These are phyloP conservation scores for Cucumis melo DNA, from an alignment of 306 rosid species.

Conservation along the genomic window DNA sequence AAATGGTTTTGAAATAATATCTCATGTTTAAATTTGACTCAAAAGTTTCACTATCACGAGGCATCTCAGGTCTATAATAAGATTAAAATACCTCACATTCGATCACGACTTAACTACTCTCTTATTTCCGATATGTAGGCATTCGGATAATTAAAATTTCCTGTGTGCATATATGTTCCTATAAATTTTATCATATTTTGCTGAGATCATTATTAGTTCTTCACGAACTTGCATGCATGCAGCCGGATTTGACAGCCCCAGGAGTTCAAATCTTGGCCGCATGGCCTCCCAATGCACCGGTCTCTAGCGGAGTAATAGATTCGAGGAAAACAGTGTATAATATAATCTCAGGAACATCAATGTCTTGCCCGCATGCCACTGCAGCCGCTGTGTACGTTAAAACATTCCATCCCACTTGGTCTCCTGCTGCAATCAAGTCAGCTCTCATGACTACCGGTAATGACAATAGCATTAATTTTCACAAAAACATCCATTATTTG, in stretches of 20 bases:
- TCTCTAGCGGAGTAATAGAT: neutral
- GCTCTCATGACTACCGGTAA: neutral
- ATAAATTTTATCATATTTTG: neutral
- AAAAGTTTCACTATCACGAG: too few relatives aligned
- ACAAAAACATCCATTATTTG: too few relatives aligned
- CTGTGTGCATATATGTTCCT: neutral
- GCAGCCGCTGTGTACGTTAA: neutral
- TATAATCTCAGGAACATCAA: neutral
- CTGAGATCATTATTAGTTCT: neutral
- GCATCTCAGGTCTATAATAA: too few relatives aligned
- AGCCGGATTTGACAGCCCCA: conserved; percentile 11
- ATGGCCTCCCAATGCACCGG: conserved; percentile 17
- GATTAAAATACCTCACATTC: too few relatives aligned
- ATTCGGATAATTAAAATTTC: too few relatives aligned
- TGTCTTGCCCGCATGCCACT: neutral
- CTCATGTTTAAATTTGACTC: too few relatives aligned
- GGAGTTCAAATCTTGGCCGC: conserved; percentile 20
- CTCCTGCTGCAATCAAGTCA: neutral
- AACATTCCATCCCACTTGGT: neutral
- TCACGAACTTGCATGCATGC: neutral
- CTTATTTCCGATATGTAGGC: too few relatives aligned
- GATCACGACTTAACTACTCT: too few relatives aligned
- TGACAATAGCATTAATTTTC: too few relatives aligned
- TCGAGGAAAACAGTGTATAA: neutral
- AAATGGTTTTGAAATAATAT: too few relatives aligned